Conservation (phyloP, 148 eudicot species). For the Spergularia marina region DNA sequence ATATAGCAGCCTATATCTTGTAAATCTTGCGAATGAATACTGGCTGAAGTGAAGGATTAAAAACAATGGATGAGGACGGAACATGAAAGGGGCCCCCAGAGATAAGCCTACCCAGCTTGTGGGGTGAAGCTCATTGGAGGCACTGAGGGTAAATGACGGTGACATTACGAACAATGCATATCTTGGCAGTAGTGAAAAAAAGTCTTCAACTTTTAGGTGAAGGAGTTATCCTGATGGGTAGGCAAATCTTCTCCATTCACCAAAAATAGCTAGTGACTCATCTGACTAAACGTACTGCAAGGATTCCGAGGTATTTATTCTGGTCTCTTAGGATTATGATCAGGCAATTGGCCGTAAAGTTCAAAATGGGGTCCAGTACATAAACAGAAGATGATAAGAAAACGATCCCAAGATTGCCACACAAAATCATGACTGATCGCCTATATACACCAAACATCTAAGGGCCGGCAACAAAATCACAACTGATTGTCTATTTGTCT, state of each 20-base stretch:
- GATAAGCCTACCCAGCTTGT: too few species aligned
- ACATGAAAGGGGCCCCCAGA: not conserved
- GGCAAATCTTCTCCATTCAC: slow-evolving; percentile 2
- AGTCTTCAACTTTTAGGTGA: not conserved
- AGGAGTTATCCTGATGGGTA: not conserved
- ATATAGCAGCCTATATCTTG: not conserved
- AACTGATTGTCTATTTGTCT: too few species aligned
- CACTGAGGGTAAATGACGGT: not conserved
- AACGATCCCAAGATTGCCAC: not conserved
- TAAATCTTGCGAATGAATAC: not conserved
- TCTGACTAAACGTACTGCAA: not conserved
- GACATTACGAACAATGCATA: not conserved
- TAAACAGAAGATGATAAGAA: not conserved
- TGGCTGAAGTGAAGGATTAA: not conserved
- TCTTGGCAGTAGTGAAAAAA: not conserved
- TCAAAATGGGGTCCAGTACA: not conserved
- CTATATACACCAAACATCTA: not conserved
- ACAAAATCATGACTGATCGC: not conserved
- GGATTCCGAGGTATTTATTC: not conserved
- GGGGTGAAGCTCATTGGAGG: not conserved
- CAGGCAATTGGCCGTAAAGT: not conserved
- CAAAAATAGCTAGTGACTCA: not conserved
- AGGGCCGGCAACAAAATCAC: not conserved
- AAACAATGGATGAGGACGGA: not conserved
- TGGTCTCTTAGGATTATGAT: not conserved